phyloP scores from a whole-genome alignment of 768 basidiomycete genomes.

The Mrakia gelida region DNA sequence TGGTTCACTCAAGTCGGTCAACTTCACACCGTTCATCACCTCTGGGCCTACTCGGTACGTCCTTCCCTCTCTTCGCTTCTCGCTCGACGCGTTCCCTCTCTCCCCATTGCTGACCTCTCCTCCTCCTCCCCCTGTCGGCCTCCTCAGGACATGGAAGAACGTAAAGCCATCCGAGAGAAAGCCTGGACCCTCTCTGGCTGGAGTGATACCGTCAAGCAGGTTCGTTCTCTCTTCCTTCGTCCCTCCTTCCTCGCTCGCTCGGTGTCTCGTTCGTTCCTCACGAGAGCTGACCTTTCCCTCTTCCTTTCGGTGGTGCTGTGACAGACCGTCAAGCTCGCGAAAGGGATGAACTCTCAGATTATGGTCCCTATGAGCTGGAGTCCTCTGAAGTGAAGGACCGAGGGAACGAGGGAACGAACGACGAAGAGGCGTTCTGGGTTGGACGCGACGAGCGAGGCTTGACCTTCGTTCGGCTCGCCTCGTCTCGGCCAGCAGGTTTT shows the following conservation, averaged over 20 bases:
- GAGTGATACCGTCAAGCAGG: slow-evolving; percentile 92
- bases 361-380: slow-evolving; percentile 74
- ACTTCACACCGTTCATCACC: slow-evolving; percentile 59
- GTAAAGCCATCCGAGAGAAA: slow-evolving; percentile 78
- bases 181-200: slow-evolving; percentile 95
- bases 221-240: slow-evolving; percentile 42
- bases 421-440: neutral
- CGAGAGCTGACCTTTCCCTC: slow-evolving; percentile 32
- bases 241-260: neutral
- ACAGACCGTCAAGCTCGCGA: slow-evolving; percentile 83
- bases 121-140: slow-evolving; percentile 21
- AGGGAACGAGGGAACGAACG: neutral
- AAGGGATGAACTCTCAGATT: slow-evolving; percentile 80
- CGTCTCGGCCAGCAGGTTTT: no score
- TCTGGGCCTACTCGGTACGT: slow-evolving; percentile 55
- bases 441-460: no score
- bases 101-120: slow-evolving; percentile 15
- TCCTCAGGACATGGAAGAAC: slow-evolving; percentile 63
- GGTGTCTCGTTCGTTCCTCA: neutral
- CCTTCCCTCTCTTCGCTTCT: neutral
- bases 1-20: slow-evolving; percentile 47
- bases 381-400: slow-evolving; percentile 67
- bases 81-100: slow-evolving; percentile 15
- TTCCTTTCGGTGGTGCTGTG: neutral
- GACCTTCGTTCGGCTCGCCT: no score